Percentiles rank a stretch among this genome's conserved stretches.
These are phyloP conservation scores for Tripterygium wilfordii DNA, from an alignment of 177 flowering plant species.

Conservation along the genomic window DNA sequence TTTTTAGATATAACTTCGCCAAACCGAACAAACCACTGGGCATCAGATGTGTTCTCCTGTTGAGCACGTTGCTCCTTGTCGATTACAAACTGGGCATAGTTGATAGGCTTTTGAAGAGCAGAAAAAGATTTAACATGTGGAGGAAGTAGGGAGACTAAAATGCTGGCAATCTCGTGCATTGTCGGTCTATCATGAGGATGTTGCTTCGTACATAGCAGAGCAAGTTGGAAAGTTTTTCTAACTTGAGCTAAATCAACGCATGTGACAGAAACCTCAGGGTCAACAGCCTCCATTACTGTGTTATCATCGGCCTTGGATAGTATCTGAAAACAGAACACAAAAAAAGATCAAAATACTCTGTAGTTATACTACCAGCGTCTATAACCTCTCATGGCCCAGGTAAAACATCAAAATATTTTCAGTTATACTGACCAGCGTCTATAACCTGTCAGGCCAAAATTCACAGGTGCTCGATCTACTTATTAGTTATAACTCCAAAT, in stretches of 20 bases:
- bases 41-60: constrained; percentile 50
- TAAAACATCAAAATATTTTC: too few relatives aligned
- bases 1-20: constrained; percentile 72
- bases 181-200: constrained; percentile 73
- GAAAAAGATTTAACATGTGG: constrained; percentile 27
- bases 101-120: constrained; percentile 26
- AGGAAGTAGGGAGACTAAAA: constrained; percentile 67
- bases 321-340: constrained; percentile 60
- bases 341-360: neutral
- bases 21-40: constrained; percentile 71
- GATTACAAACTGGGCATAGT: constrained; percentile 43
- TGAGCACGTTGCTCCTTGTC: constrained; percentile 25
- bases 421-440: too few relatives aligned
- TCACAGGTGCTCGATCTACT: too few relatives aligned
- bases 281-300: constrained; percentile 87
- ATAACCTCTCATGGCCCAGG: too few relatives aligned
- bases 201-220: constrained; percentile 69
- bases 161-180: constrained; percentile 80
- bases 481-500: too few relatives aligned
- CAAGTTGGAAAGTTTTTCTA: constrained; percentile 77
- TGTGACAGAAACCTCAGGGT: constrained; percentile 85
- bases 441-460: too few relatives aligned
- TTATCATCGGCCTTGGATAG: constrained; percentile 72
- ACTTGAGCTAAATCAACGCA: constrained; percentile 65
- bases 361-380: neutral